Percentiles rank a stretch among this genome's conserved stretches.
Conservation (phyloP, 2,329 filamentous ascomycete species). For the Aureobasidium uvarum region DNA sequence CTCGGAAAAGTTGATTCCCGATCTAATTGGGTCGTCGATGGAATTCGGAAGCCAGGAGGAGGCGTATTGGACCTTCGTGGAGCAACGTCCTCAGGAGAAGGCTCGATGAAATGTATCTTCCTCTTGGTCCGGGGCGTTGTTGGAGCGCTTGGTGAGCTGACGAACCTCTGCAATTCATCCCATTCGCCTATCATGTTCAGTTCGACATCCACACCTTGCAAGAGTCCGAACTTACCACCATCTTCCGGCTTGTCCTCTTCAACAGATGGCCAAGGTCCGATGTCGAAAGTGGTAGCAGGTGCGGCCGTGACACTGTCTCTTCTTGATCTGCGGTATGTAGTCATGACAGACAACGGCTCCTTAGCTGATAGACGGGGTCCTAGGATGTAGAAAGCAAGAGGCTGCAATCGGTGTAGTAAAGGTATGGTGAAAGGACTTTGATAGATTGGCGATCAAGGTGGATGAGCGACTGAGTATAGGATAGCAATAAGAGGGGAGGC, state of each 20-base stretch:
- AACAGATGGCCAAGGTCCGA: neutral
- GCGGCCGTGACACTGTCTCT: neutral
- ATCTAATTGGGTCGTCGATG: neutral
- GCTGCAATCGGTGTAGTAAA: neutral
- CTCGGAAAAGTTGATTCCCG: neutral
- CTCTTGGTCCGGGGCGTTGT: constrained; percentile 26
- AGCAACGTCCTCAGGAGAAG: constrained; percentile 2
- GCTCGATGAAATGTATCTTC: constrained; percentile 29
- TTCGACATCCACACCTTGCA: neutral
- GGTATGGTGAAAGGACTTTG: neutral
- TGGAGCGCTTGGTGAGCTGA: constrained; percentile 18
- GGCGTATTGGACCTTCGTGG: constrained; percentile 25
- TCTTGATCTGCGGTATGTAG: neutral
- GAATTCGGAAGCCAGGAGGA: constrained; percentile 3
- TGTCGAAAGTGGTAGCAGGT: neutral
- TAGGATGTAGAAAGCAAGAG: neutral
- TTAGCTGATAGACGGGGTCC: neutral
- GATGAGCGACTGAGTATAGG: neutral
- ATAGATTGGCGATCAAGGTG: neutral
- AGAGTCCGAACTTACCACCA: neutral
- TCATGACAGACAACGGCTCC: neutral
- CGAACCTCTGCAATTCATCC: neutral
- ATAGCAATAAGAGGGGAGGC: neutral
- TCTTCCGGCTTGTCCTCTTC: neutral
- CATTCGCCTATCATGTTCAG: neutral